Evolutionary conservation across 2,329 filamentous ascomycete genomes (phyloP), one percentile per base, ranked within the genome.

Genomic region (Podosphaera fusca): DNA sequence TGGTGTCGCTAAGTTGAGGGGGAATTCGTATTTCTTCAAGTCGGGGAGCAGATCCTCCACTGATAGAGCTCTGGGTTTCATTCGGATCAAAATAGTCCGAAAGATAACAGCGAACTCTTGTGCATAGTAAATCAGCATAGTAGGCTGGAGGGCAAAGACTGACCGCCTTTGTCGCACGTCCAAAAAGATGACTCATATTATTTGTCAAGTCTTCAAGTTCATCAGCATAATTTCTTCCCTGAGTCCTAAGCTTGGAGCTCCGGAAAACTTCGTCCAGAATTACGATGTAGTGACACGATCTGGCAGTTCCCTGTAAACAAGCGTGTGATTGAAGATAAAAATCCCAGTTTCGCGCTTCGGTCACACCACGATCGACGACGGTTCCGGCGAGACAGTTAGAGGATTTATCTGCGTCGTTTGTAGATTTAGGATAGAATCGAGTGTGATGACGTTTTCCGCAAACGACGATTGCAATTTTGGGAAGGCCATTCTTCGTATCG

Each of bases 371-470:
- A 67, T 94, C 87, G 50, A 94, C 85, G 0, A 94, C 76, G 0
- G 87, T 92, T 35, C 87, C 88, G 47, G 80, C 81, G 59, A 73
- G 67, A 2, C 82, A 75, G 63, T 92, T 94, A 31, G 75, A 74
- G 0, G 75, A 79, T n/a, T 69, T 70, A 58, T 75, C 73, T 0
- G 72, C 72, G 1, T 75, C 72, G 3, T 72, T 63, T 1, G 71
- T 63, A 1, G 71, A 68, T 0, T 82, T 82, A 0, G 86, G 85
- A 65, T 84, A 94, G 69, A 94, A 92, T 0, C 88, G 79, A 0
- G 85, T 90, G 64, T 94, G 82, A 63, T 95, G 87, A 0, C 87
- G 79, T 70, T 94, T 94, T 49, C 87, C 87, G 0, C 87, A 87
- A 2, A 94, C 75, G 42, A 94, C 72, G 55, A 94, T 75, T 0